These are phyloP conservation scores for Scheffersomyces ergatensis DNA, from an alignment of 805 yeast species.

Conservation along the genomic window DNA sequence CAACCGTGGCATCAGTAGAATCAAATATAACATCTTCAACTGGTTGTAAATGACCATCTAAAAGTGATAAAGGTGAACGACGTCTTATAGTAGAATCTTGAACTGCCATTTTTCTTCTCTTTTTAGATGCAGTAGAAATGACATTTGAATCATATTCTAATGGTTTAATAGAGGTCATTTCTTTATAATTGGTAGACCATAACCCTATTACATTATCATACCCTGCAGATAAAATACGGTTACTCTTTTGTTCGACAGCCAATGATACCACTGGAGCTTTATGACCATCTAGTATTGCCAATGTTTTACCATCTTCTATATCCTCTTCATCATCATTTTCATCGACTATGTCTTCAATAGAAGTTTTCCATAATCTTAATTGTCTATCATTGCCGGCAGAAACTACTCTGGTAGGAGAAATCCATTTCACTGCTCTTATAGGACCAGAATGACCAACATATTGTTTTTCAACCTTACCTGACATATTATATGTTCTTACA, in stretches of 20 bases:
- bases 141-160: slow-evolving; percentile 43
- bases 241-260: slow-evolving; percentile 52
- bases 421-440: slow-evolving; percentile 78
- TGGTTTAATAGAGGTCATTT: slow-evolving; percentile 63
- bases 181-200: slow-evolving; percentile 87
- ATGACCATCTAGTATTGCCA: slow-evolving; percentile 88
- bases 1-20: slow-evolving; percentile 70
- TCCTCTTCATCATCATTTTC: slow-evolving; percentile 30
- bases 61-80: slow-evolving; percentile 74
- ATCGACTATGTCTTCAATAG: slow-evolving; percentile 36
- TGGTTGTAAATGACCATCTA: slow-evolving; percentile 82
- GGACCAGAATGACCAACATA: slow-evolving; percentile 88
- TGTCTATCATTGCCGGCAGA: slow-evolving; percentile 89
- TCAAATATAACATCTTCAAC: slow-evolving; percentile 85
- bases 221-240: slow-evolving; percentile 78
- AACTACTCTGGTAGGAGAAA: slow-evolving; percentile 70
- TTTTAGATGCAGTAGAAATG: slow-evolving; percentile 76
- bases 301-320: slow-evolving; percentile 67
- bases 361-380: slow-evolving; percentile 81
- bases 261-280: slow-evolving; percentile 80
- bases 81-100: slow-evolving; percentile 74
- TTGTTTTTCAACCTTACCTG: slow-evolving; percentile 79
- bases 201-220: slow-evolving; percentile 76
- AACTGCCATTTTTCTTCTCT: slow-evolving; percentile 80
- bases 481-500: slow-evolving; percentile 81